phyloP scores from a whole-genome alignment of 805 yeast genomes.

The Saccharomycopsis fibuligera region DNA sequence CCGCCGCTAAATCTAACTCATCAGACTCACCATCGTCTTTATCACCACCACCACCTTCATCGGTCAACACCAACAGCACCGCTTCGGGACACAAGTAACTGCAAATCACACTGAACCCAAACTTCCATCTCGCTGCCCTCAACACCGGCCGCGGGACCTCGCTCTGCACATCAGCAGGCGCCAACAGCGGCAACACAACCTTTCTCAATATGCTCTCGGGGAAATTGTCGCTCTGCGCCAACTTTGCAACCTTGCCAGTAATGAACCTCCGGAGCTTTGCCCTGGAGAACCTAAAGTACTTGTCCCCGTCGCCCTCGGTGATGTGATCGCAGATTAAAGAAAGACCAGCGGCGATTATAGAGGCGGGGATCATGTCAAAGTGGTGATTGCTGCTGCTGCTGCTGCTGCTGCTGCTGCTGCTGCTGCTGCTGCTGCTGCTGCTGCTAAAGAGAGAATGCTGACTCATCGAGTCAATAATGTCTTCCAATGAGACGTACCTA shows the following conservation, averaged over 20 bases:
- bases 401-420: no score
- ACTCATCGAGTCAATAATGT: constrained; percentile 17
- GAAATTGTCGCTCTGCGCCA: constrained; percentile 7
- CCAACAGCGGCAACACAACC: constrained; percentile 8
- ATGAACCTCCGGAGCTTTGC: constrained; percentile 1
- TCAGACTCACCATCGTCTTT: no score
- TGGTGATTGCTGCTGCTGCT: no score
- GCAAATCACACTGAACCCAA: constrained; percentile 5
- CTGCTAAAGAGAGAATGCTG: background rate
- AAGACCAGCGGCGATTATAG: background rate
- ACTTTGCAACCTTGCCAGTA: constrained; percentile 1
- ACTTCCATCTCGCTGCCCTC: constrained; percentile 10
- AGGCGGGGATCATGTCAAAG: constrained; percentile 3
- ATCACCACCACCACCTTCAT: no score
- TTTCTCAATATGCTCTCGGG: constrained; percentile 12
- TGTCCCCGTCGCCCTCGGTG: constrained; percentile 5
- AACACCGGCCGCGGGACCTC: constrained; percentile 5
- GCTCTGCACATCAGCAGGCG: constrained; percentile 13
- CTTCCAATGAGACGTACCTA: constrained; percentile 15
- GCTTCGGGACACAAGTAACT: constrained; percentile 6
- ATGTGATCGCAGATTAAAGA: constrained; percentile 10
- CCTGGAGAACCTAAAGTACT: constrained; percentile 11
- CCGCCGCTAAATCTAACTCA: no score
- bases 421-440: no score
- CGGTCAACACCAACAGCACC: background rate